Conservation (phyloP, 1,284 basidiomycete species). For the Omphalotus olearius region DNA sequence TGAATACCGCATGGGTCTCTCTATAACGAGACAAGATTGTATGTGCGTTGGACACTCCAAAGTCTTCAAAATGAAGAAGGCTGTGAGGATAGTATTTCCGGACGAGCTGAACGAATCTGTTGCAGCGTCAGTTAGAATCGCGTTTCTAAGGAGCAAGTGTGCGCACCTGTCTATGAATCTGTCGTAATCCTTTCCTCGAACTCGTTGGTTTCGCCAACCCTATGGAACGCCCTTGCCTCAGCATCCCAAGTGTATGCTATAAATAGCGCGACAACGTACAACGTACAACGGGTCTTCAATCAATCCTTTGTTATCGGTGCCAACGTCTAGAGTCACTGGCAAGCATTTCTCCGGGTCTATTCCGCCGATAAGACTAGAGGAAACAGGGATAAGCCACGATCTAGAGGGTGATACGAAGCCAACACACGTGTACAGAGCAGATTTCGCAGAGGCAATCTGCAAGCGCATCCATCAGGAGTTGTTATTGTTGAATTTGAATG, state of each 20-base stretch:
- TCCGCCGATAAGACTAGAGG: slow-evolving; percentile 66
- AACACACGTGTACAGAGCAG: slow-evolving; percentile 74
- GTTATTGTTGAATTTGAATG: not conserved
- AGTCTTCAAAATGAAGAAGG: slow-evolving; percentile 77
- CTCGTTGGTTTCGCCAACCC: slow-evolving; percentile 63
- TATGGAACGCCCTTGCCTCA: slow-evolving; percentile 20
- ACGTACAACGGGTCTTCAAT: slow-evolving; percentile 66
- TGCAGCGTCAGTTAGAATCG: not conserved
- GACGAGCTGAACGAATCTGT: slow-evolving; percentile 47
- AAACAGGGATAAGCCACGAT: not conserved
- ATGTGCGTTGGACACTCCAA: slow-evolving; percentile 73
- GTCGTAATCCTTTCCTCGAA: slow-evolving; percentile 67
- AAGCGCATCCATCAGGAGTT: slow-evolving; percentile 5
- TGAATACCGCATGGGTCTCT: slow-evolving; percentile 68
- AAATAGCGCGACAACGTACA: slow-evolving; percentile 32
- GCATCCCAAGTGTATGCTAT: not conserved
- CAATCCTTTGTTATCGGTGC: slow-evolving; percentile 68
- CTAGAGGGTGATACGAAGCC: not conserved
- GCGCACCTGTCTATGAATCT: slow-evolving; percentile 62
- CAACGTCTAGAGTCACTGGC: slow-evolving; percentile 71
- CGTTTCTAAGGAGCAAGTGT: not conserved
- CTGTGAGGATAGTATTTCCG: slow-evolving; percentile 40
- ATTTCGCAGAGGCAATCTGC: slow-evolving; percentile 85
- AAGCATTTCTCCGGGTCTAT: slow-evolving; percentile 71
- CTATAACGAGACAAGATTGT: slow-evolving; percentile 67